phyloP scores from a whole-genome alignment of 495 filamentous ascomycete genomes.

The Pyrenopolyporus hunteri region DNA sequence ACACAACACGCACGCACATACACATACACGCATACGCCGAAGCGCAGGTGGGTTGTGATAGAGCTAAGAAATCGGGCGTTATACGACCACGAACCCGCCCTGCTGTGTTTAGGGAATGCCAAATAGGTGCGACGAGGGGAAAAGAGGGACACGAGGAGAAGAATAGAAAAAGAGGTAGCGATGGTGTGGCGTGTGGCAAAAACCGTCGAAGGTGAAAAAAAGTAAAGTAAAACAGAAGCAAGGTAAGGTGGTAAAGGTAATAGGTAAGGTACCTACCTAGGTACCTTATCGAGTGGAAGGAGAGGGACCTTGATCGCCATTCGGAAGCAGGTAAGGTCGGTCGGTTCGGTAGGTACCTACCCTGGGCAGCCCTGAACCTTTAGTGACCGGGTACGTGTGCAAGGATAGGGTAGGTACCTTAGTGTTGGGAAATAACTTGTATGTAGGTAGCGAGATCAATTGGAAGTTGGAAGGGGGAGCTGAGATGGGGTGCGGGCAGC shows the following conservation, averaged over 20 bases:
- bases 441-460: conserved; percentile 8
- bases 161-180: not conserved
- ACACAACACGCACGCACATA: no score
- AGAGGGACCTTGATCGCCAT: conserved; percentile 24
- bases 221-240: not conserved
- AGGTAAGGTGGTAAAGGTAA: no score
- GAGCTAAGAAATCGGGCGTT: conserved; percentile 7
- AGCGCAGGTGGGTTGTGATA: conserved; percentile 10
- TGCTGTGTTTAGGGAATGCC: conserved; percentile 23
- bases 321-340: conserved; percentile 8
- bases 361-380: no score
- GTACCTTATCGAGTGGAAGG: no score
- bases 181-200: conserved; percentile 15
- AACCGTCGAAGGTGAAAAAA: no score
- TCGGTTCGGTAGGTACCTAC: conserved; percentile 14
- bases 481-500: conserved; percentile 13
- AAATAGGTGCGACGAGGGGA: conserved; percentile 24
- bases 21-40: conserved; percentile 27
- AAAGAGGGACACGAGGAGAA: not conserved
- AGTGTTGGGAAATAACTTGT: conserved; percentile 6
- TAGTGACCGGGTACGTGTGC: conserved; percentile 14
- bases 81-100: conserved; percentile 23
- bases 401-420: not conserved
- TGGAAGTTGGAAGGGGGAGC: conserved; percentile 9
- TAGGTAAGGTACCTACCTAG: no score